Percentiles rank a stretch among this genome's conserved stretches.
These are phyloP conservation scores for Misopates orontium DNA, from an alignment of 257 asterid species.

Conservation along the genomic window DNA sequence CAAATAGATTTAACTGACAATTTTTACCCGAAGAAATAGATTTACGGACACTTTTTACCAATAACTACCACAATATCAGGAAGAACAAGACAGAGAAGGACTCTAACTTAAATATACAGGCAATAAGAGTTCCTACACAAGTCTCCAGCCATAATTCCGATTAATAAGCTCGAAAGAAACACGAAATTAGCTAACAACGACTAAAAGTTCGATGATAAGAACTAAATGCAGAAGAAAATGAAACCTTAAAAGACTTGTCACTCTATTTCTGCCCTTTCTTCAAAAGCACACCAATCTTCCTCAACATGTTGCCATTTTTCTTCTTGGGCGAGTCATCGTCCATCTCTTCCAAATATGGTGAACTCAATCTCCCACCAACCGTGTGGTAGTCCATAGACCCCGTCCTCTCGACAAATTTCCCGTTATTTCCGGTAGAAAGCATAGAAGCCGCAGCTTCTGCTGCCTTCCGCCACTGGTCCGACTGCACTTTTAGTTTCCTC, in stretches of 20 bases:
- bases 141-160: constrained; percentile 2
- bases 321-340: constrained; percentile 81
- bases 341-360: constrained; percentile 55
- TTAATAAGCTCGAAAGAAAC: constrained; percentile 19
- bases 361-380: constrained; percentile 16
- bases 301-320: constrained; percentile 78
- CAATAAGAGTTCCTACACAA: neutral
- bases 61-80: constrained; percentile 21
- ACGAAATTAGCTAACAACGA: constrained; percentile 15
- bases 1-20: too few relatives aligned
- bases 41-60: neutral
- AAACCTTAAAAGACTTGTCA: constrained; percentile 18
- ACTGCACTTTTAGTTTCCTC: constrained; percentile 76
- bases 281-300: constrained; percentile 76
- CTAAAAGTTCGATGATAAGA: constrained; percentile 4
- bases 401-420: constrained; percentile 58
- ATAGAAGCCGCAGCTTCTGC: constrained; percentile 92
- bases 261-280: constrained; percentile 75
- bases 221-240: constrained; percentile 13
- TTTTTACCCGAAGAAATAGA: too few relatives aligned
- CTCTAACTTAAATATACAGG: constrained; percentile 23
- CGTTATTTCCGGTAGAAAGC: constrained; percentile 61
- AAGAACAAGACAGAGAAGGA: constrained; percentile 7
- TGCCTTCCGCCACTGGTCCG: constrained; percentile 98
- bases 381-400: constrained; percentile 39